Evolutionary conservation across 83 land plant species (phyloP), one percentile per base, ranked within the genome.

Genomic region (Thuja plicata): DNA sequence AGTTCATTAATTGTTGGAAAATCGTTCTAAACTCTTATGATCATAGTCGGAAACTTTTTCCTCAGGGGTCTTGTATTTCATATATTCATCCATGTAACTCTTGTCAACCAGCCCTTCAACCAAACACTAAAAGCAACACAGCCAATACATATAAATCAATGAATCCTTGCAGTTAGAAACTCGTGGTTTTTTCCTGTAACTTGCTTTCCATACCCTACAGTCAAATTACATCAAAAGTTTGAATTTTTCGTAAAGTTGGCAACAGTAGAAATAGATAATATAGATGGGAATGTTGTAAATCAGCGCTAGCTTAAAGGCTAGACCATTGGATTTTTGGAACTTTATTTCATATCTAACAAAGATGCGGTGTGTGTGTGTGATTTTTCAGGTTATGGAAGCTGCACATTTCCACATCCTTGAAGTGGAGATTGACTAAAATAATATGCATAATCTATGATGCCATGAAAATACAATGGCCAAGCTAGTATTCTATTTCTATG

Each of bases 361-460:
- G 27, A 46, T 30, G 30, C 16, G 7, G 27, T 46, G 7, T 45
- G 5, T 45, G 5, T 48, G 32, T 46, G 15, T 46, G 46, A n/a
- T 32, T 12, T 46, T 46, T 45, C 85, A 83, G 55, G 85, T 46
- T 83, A 43, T 83, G 85, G 52, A 48, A 52, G 85, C 30, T 83
- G 85, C 54, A 10, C 11, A 48, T 83, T 46, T 32, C 24, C 85
- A 11, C 79, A 76, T 76, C 38, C 79, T 76, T 76, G 79, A 76
- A 11, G 35, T 76, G 3, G 79, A 12, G 4, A 34, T 32, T 34
- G 79, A 76, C 34, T 66, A 54, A 27, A 66, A 27, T 66, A 66
- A 66, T 1, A 66, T 24, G 32, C 73, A 66, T 66, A 30, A 66
- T 66, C 73, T 66, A 66, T 24, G n/a, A 24, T 62, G n/a, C 30